These are phyloP conservation scores for Saccharomycopsis sp. DNA, from an alignment of 805 yeast species.

Conservation along the genomic window DNA sequence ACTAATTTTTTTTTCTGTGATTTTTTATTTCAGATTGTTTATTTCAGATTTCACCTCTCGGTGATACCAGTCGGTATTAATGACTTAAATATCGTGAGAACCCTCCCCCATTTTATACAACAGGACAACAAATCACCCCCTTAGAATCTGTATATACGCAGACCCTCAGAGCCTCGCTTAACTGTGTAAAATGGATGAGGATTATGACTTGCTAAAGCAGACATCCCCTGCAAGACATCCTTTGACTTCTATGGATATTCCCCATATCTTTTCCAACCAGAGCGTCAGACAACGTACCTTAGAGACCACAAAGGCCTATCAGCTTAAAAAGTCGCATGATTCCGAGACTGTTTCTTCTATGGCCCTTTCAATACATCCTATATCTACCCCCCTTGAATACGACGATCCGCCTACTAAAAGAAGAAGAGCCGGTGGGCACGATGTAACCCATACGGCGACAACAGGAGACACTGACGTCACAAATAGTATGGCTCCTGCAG, in stretches of 20 bases:
- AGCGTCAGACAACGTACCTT: background rate
- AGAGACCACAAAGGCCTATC: background rate
- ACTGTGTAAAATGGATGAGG: background rate
- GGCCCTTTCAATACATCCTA: conserved; percentile 11
- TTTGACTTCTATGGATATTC: conserved; percentile 4
- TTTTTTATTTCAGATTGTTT: background rate
- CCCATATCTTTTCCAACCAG: conserved; percentile 9
- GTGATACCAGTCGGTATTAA: no score
- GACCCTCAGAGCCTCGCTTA: background rate
- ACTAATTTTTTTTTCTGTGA: background rate
- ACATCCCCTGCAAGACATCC: conserved; percentile 13
- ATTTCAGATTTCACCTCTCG: no score
- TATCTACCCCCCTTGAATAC: conserved; percentile 10
- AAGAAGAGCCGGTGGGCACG: background rate
- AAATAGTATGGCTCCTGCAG: background rate
- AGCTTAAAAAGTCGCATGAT: background rate
- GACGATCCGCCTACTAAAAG: background rate
- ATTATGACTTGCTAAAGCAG: conserved; percentile 2
- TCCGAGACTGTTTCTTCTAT: background rate
- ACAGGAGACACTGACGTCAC: background rate
- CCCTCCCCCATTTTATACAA: no score
- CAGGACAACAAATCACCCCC: no score
- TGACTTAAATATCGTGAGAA: no score
- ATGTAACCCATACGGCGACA: background rate
- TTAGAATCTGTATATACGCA: background rate